Evolutionary conservation across 2,329 filamentous ascomycete species (phyloP), one percentile per base, ranked within the genome.

Genomic region (Xylaria sp.): DNA sequence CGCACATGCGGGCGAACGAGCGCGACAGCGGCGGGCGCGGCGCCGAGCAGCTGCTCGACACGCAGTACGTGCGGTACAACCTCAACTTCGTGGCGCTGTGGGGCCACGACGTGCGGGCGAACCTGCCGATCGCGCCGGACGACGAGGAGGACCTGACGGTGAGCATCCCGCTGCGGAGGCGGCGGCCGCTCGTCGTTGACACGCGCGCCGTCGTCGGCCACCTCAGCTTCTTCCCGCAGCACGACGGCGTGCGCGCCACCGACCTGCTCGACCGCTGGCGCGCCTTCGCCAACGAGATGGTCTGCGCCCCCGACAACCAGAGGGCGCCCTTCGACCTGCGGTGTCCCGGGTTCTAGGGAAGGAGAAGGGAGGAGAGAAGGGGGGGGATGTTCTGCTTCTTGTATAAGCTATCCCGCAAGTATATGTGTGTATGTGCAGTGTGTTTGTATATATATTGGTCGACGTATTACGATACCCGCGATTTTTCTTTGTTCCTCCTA

Each of bases 241-340:
- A 71, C n/a, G 72, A 73, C 4, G 72, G 73, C 7, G 66, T 84
- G 39, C 74, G 75, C 13, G 67, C 71, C 47, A 84, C 82, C 0
- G 81, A 85, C 60, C 69, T 84, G 16, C 67, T 85, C 5, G 73
- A 77, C 41, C 72, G 82, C 9, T 85, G 84, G 65, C 72, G 75
- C 17, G 72, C 74, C 5, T 84, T 80, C 65, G 82, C 81, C 0
- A 69, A 74, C 39, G 78, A 85, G 58, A 75, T 74, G 44, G 71
- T 82, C 11, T 85, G 82, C 50, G 26, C 57, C 1, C 48, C 60
- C 4, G 20, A 52, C 1, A 62, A 67, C 20, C 63, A 50, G 48
- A 69, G 65, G 54, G 59, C 8, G 4, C 66, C 66, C 26, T 66
- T 65, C 22, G 66, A 68, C 41, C 2, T 8, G 19, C 56, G 60